phyloP scores from a whole-genome alignment of 31 red algal species.

The Asparagopsis taxiformis region DNA sequence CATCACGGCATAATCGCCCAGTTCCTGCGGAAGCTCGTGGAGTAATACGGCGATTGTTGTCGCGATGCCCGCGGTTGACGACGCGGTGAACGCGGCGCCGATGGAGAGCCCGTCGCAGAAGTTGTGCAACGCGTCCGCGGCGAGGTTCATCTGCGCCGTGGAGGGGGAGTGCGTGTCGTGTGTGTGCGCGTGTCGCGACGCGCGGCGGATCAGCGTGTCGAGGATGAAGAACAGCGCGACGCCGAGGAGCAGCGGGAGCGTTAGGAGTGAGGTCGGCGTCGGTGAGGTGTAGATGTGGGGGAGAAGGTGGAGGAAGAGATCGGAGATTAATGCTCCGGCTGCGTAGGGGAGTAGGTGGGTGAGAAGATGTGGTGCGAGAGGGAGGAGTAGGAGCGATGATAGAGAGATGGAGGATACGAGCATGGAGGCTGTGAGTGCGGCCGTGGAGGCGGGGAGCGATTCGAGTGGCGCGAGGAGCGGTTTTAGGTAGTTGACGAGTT shows the following conservation, averaged over 20 bases:
- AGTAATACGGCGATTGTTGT: conserved; percentile 79
- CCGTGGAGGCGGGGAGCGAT: conserved; percentile 21
- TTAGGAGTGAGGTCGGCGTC: neutral
- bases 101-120: conserved; percentile 83
- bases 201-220: conserved; percentile 23
- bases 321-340: conserved; percentile 77
- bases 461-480: conserved; percentile 16
- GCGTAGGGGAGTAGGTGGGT: conserved; percentile 56
- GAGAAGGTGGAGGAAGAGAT: conserved; percentile 65
- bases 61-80: conserved; percentile 29
- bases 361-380: conserved; percentile 14
- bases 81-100: conserved; percentile 52
- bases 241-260: conserved; percentile 34
- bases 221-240: conserved; percentile 54
- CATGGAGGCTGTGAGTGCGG: conserved; percentile 42
- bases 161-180: neutral
- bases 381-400: conserved; percentile 40
- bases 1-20: conserved; percentile 78
- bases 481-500: neutral
- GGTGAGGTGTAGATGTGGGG: conserved; percentile 41
- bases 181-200: conserved; percentile 11
- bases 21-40: conserved; percentile 93
- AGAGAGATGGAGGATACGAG: conserved; percentile 44
- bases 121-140: conserved; percentile 85
- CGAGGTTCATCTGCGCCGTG: conserved; percentile 55